phyloP scores from a whole-genome alignment of 495 filamentous ascomycete genomes.

The Durotheca rogersii region DNA sequence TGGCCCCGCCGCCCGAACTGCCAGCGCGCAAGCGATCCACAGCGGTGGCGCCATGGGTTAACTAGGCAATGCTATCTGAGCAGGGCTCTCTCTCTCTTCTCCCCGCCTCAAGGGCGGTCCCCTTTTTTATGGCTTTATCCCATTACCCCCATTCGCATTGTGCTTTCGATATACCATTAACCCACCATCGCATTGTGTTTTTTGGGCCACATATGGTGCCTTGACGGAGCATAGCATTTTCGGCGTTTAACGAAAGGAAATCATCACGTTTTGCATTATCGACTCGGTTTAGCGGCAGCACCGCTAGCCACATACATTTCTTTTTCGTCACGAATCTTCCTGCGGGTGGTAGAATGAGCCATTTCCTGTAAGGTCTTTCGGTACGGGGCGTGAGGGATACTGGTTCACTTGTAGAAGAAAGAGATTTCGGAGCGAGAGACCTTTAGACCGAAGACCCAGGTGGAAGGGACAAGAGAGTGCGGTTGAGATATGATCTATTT shows the following conservation, averaged over 20 bases:
- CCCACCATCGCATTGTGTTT: conserved; percentile 21
- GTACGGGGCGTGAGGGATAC: conserved; percentile 4
- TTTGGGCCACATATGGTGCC: conserved; percentile 20
- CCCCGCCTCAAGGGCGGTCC: conserved; percentile 10
- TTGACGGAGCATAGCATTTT: conserved; percentile 35
- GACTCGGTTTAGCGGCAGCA: conserved; percentile 8
- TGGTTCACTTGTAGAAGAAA: conserved; percentile 22
- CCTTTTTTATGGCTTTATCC: conserved; percentile 14
- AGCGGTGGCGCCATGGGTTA: conserved; percentile 51
- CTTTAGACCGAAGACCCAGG: conserved; percentile 25
- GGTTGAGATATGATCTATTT: conserved; percentile 9
- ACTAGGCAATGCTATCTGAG: conserved; percentile 30
- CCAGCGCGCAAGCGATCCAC: conserved; percentile 52
- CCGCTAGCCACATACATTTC: conserved; percentile 4
- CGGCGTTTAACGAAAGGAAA: conserved; percentile 27
- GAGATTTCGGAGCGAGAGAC: conserved; percentile 25
- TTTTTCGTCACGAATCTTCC: conserved; percentile 5
- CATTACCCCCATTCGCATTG: conserved; percentile 20
- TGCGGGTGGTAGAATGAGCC: conserved; percentile 3
- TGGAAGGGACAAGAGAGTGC: conserved; percentile 24
- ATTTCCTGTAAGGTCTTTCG: conserved; percentile 4
- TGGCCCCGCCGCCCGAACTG: conserved; percentile 45
- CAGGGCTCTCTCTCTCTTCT: conserved; percentile 25
- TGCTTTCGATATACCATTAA: conserved; percentile 23
- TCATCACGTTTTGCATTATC: conserved; percentile 24